A percentile compares a stretch with the other conserved stretches of the same genome.
Evolutionary conservation across 2,329 filamentous ascomycete genomes (phyloP).

Genomic region (Emericellopsis cladophorae): DNA sequence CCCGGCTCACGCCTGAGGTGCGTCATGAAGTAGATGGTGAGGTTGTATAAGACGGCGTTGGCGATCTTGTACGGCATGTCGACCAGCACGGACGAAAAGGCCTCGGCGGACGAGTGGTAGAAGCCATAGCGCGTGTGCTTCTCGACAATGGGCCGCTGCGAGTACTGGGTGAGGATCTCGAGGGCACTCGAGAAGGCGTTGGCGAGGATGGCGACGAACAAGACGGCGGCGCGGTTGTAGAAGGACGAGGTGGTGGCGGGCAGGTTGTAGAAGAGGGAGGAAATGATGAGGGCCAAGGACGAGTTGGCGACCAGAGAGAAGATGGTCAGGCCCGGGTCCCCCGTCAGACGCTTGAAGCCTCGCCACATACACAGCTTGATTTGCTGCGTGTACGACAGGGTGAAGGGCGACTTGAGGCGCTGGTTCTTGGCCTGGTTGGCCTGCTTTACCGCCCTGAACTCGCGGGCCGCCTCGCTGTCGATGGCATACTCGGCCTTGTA

Average conservation of each 20-base stretch:
- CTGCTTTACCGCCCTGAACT: slow-evolving; percentile 13
- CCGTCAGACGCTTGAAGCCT: slow-evolving; percentile 23
- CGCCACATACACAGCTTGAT: slow-evolving; percentile 27
- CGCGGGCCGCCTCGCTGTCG: slow-evolving; percentile 8
- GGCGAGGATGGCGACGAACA: slow-evolving; percentile 36
- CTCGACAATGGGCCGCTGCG: slow-evolving; percentile 23
- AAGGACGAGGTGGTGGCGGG: slow-evolving; percentile 26
- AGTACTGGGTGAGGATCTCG: slow-evolving; percentile 22
- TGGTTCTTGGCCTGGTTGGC: slow-evolving; percentile 17
- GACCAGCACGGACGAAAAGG: slow-evolving; percentile 21
- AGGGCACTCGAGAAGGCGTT: slow-evolving; percentile 27
- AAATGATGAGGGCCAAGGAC: slow-evolving; percentile 33
- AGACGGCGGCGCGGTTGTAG: slow-evolving; percentile 25
- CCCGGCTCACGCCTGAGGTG: slow-evolving; percentile 28
- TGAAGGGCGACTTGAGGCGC: slow-evolving; percentile 32
- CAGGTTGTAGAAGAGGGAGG: slow-evolving; percentile 34
- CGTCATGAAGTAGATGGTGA: slow-evolving; percentile 37
- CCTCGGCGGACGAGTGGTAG: slow-evolving; percentile 22
- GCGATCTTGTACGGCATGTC: slow-evolving; percentile 30
- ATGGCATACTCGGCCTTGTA: slow-evolving; percentile 7
- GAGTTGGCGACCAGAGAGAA: slow-evolving; percentile 31
- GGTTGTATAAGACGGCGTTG: slow-evolving; percentile 25
- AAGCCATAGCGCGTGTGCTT: slow-evolving; percentile 27
- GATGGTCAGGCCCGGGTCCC: slow-evolving; percentile 28
- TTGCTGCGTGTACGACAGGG: slow-evolving; percentile 32